These are phyloP conservation scores for Jimgerdemannia flammicorona DNA, from an alignment of 192 early-diverging fungal species.

Conservation along the genomic window DNA sequence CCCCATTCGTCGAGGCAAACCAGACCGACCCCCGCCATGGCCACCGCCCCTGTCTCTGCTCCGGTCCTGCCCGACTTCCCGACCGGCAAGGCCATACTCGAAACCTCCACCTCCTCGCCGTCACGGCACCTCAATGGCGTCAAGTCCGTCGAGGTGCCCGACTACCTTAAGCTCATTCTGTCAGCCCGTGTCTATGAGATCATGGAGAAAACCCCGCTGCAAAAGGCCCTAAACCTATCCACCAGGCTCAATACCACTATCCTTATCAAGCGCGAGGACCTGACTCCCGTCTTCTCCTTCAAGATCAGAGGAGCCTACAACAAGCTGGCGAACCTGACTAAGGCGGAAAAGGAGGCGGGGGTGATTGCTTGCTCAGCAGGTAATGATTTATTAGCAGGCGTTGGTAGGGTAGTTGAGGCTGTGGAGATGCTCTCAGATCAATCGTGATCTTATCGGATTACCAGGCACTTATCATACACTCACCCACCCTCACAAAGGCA, in stretches of 20 bases:
- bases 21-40: too few species aligned
- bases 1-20: too few species aligned
- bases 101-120: constrained; percentile 10
- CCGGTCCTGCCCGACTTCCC: neutral
- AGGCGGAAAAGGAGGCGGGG: constrained; percentile 74
- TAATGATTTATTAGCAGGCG: too few species aligned
- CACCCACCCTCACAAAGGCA: constrained; percentile 40
- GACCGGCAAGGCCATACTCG: constrained; percentile 16
- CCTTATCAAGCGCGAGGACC: constrained; percentile 92
- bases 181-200: constrained; percentile 95
- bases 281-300: constrained; percentile 97
- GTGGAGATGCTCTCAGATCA: too few species aligned
- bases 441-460: too few species aligned
- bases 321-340: constrained; percentile 76
- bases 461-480: neutral
- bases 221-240: constrained; percentile 79
- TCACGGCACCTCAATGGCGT: constrained; percentile 5
- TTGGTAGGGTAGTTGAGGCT: too few species aligned
- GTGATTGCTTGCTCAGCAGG: constrained; percentile 97
- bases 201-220: constrained; percentile 86
- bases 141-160: constrained; percentile 35
- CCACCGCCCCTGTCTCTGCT: too few species aligned
- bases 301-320: constrained; percentile 98
- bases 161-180: constrained; percentile 93
- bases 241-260: constrained; percentile 64